Conservation (phyloP, 202 grass and related monocot species). For the Schoenoplectus triqueter region DNA sequence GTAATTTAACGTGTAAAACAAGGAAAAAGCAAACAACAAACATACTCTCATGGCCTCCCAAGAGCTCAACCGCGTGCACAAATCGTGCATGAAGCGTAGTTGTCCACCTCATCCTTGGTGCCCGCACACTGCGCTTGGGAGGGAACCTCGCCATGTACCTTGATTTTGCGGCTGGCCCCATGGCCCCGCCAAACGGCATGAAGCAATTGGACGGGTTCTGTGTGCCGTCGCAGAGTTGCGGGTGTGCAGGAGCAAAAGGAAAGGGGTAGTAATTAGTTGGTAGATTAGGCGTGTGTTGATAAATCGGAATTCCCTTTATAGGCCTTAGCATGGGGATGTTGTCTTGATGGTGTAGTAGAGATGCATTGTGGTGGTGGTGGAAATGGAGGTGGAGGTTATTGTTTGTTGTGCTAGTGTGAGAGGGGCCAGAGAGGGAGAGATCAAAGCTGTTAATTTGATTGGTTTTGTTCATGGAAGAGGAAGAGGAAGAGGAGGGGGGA, state of each 20-base stretch:
- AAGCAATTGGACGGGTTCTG: slow-evolving; percentile 25
- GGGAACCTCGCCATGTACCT: slow-evolving; percentile 51
- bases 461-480: slow-evolving; percentile 10
- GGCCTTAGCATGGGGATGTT: slow-evolving; percentile 46
- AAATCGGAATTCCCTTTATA: slow-evolving; percentile 52
- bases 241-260: slow-evolving; percentile 40
- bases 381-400: slow-evolving; percentile 35
- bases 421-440: slow-evolving; percentile 31
- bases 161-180: slow-evolving; percentile 9
- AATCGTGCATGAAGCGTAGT: slow-evolving; percentile 63
- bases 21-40: not conserved
- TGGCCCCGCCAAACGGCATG: not conserved
- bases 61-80: slow-evolving; percentile 62
- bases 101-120: slow-evolving; percentile 72
- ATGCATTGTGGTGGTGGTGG: slow-evolving; percentile 31
- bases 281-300: slow-evolving; percentile 36
- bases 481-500: not conserved
- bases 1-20: slow-evolving; percentile 4
- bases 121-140: slow-evolving; percentile 46
- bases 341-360: slow-evolving; percentile 38
- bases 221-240: slow-evolving; percentile 30
- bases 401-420: not conserved
- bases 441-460: slow-evolving; percentile 22
- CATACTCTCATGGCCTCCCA: slow-evolving; percentile 72
- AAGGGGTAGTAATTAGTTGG: slow-evolving; percentile 41